These are phyloP conservation scores for Solanum commersonii DNA, from an alignment of 257 asterid genomes.

Conservation along the genomic window DNA sequence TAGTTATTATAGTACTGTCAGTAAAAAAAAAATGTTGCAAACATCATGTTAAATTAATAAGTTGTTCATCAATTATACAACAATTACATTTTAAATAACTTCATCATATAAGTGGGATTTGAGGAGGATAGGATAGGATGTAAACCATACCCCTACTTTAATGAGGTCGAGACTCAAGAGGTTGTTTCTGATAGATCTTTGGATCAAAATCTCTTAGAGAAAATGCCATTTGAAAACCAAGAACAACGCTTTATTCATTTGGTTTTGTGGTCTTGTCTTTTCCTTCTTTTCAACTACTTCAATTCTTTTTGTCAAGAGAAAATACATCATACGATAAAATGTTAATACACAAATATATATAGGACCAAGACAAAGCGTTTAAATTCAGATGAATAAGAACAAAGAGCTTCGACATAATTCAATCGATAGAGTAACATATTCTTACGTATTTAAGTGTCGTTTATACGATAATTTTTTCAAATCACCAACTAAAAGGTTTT, in stretches of 20 bases:
- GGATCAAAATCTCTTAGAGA: not conserved
- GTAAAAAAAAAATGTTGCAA: not conserved
- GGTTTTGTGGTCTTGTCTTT: constrained; percentile 1
- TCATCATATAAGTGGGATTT: not conserved
- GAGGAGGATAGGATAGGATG: not conserved
- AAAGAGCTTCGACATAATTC: not conserved
- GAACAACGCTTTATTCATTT: not conserved
- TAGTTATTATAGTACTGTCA: not conserved
- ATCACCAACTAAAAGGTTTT: not conserved
- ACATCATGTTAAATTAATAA: not conserved
- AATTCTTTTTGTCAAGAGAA: constrained; percentile 7
- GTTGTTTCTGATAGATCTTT: not conserved
- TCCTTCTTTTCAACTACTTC: constrained; percentile 17
- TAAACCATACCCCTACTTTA: not conserved
- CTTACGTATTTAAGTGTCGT: not conserved
- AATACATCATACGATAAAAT: not conserved
- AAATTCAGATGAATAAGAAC: not conserved
- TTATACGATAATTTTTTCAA: not conserved
- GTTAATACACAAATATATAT: not conserved
- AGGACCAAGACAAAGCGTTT: not conserved
- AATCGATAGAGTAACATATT: not conserved
- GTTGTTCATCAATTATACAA: not conserved
- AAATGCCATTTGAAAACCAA: constrained; percentile 3
- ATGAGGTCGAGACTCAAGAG: not conserved
- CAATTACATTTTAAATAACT: not conserved